These are phyloP conservation scores for Eucalyptus guilfoylei DNA, from an alignment of 345 rosid species.

Conservation along the genomic window DNA sequence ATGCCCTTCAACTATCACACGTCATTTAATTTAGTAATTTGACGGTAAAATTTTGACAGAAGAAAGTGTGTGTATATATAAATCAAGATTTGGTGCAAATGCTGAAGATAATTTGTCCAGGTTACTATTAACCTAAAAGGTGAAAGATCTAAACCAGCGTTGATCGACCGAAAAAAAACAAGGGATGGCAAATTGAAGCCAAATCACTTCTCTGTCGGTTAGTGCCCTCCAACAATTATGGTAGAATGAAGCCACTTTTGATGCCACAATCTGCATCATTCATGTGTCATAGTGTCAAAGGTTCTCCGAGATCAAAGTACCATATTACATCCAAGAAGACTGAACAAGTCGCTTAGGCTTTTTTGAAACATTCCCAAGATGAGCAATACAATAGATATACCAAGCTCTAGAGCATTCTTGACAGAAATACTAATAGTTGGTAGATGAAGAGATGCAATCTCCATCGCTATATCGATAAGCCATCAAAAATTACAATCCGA, in stretches of 20 bases:
- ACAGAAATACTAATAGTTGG: accelerated
- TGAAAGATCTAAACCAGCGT: background rate
- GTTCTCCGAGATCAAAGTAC: background rate
- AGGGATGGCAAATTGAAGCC: background rate
- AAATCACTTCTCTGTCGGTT: background rate
- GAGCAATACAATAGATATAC: background rate
- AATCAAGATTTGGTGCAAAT: background rate
- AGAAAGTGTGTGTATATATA: background rate
- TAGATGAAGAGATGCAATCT: background rate
- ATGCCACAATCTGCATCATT: background rate
- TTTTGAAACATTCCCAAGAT: background rate
- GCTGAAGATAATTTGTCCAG: background rate
- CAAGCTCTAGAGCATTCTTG: background rate
- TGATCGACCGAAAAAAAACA: background rate
- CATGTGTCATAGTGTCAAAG: background rate
- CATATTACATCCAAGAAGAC: background rate
- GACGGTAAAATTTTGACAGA: too few relatives aligned
- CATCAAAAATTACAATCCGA: too few relatives aligned
- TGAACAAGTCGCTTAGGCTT: background rate
- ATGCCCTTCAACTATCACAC: accelerated
- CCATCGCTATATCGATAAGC: too few relatives aligned
- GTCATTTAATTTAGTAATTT: accelerated
- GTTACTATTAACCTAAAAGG: background rate
- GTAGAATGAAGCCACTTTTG: background rate
- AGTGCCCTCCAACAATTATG: background rate